These are phyloP conservation scores for Letharia columbiana DNA, from an alignment of 495 filamentous ascomycete genomes.

Conservation along the genomic window DNA sequence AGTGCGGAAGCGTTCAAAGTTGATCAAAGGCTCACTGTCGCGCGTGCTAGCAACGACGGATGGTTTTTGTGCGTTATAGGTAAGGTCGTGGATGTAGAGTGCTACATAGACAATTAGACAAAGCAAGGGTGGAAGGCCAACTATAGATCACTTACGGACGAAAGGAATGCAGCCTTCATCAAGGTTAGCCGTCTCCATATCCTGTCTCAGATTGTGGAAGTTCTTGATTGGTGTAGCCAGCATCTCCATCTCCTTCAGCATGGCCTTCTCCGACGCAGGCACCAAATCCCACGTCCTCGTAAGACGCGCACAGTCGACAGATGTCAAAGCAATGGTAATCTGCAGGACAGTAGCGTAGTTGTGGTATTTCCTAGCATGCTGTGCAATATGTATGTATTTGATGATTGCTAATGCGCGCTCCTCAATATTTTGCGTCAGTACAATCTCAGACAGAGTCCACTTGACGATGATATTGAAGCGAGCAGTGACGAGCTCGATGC, in stretches of 20 bases:
- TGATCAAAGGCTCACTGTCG: slow-evolving; percentile 64
- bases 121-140: neutral
- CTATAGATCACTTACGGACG: slow-evolving; percentile 53
- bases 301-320: slow-evolving; percentile 69
- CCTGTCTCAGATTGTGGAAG: slow-evolving; percentile 77
- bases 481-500: slow-evolving; percentile 91
- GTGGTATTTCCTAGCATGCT: slow-evolving; percentile 71
- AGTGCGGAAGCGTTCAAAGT: slow-evolving; percentile 89
- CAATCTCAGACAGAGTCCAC: slow-evolving; percentile 88
- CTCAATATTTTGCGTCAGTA: slow-evolving; percentile 71
- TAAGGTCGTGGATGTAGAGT: slow-evolving; percentile 91
- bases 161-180: slow-evolving; percentile 94
- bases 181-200: slow-evolving; percentile 74
- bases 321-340: slow-evolving; percentile 82
- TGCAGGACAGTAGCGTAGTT: slow-evolving; percentile 98
- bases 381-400: slow-evolving; percentile 89
- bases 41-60: slow-evolving; percentile 53
- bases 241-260: slow-evolving; percentile 71
- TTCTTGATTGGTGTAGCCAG: slow-evolving; percentile 83
- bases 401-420: slow-evolving; percentile 78
- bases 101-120: slow-evolving; percentile 32
- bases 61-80: slow-evolving; percentile 89
- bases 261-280: slow-evolving; percentile 56
- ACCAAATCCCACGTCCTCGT: slow-evolving; percentile 75
- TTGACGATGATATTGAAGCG: slow-evolving; percentile 97